Conservation (phyloP, 495 filamentous ascomycete genomes). For the Hypomontagnella monticulosa region DNA sequence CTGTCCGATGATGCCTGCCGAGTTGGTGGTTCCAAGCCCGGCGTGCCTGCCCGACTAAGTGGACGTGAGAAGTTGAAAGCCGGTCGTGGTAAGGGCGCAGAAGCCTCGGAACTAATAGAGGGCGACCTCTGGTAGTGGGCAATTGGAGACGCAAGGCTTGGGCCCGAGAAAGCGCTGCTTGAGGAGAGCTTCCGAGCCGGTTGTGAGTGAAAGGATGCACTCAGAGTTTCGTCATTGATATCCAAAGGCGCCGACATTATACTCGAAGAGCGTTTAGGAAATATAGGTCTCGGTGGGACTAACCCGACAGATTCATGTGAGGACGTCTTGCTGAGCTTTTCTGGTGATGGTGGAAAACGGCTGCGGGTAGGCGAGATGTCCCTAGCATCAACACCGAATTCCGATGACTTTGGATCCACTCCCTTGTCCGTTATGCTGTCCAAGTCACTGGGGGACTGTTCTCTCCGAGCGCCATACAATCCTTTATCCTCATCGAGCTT, state of each 20-base stretch:
- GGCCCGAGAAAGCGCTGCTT: conserved; percentile 59
- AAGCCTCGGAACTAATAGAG: conserved; percentile 81
- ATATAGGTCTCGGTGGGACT: conserved; percentile 56
- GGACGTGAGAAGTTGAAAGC: conserved; percentile 95
- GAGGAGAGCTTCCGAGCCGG: conserved; percentile 68
- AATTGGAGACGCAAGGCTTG: conserved; percentile 64
- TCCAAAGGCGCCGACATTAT: conserved; percentile 57
- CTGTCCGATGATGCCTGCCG: conserved; percentile 70
- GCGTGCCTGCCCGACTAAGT: conserved; percentile 77
- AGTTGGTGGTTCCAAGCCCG: conserved; percentile 66
- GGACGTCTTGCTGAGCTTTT: conserved; percentile 48
- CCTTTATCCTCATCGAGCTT: conserved; percentile 44
- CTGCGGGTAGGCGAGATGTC: conserved; percentile 34
- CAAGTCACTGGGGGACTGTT: conserved; percentile 52
- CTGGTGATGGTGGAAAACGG: conserved; percentile 48
- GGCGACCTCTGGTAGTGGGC: conserved; percentile 73
- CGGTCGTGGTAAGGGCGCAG: conserved; percentile 68
- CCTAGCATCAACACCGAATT: conserved; percentile 9
- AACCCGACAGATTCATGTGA: conserved; percentile 54
- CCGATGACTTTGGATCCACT: conserved; percentile 10
- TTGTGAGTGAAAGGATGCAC: conserved; percentile 57
- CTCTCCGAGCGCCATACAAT: conserved; percentile 53
- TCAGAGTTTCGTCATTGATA: conserved; percentile 50
- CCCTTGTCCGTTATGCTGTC: conserved; percentile 32
- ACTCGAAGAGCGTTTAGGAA: conserved; percentile 59